phyloP scores from a whole-genome alignment of 208 protist species.

The Leishmania arabica region DNA sequence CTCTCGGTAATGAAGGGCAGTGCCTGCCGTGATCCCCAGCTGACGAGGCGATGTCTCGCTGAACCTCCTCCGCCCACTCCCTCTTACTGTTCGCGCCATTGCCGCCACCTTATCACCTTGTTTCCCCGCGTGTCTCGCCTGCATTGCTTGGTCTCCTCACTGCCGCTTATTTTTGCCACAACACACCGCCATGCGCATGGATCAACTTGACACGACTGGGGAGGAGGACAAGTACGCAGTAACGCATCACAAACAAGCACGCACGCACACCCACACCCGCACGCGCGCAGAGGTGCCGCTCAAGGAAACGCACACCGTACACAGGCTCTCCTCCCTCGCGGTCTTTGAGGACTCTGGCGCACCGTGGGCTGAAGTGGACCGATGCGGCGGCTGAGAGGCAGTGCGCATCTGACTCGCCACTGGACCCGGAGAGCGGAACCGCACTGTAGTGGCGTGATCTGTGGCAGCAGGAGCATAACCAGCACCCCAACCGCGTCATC shows the following conservation, averaged over 20 bases:
- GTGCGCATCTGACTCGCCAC: background rate
- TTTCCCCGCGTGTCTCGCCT: background rate
- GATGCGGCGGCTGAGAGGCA: background rate
- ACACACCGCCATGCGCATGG: background rate
- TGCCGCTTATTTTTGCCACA: background rate
- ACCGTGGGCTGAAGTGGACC: background rate
- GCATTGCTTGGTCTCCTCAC: background rate
- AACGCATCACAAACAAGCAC: no score
- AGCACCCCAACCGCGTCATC: background rate
- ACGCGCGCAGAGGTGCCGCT: background rate
- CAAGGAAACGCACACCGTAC: background rate
- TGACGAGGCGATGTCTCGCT: background rate
- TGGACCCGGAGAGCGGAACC: background rate
- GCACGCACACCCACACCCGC: background rate
- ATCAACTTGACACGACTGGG: background rate
- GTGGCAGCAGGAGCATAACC: background rate
- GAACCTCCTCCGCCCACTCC: background rate
- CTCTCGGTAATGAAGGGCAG: background rate
- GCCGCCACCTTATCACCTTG: background rate
- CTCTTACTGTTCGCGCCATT: background rate
- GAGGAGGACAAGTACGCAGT: background rate
- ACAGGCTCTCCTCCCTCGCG: background rate
- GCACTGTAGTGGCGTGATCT: background rate
- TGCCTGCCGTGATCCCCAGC: background rate
- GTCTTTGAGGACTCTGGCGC: background rate